phyloP scores from a whole-genome alignment of 495 filamentous ascomycete species.

The Penicillium mononematosum region DNA sequence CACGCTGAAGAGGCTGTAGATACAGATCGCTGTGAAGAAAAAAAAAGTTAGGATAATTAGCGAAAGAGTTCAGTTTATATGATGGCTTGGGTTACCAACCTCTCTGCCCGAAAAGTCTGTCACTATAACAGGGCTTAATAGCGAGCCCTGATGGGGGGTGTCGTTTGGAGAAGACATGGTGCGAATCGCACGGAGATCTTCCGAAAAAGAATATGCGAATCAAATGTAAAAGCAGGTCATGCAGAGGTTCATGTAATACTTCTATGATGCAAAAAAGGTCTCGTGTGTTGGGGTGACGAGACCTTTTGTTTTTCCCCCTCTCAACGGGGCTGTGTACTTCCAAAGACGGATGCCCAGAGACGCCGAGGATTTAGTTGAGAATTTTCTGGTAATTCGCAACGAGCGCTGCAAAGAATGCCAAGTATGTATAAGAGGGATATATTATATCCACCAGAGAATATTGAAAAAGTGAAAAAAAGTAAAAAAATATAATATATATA shows the following conservation, averaged over 20 bases:
- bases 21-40: conserved; percentile 18
- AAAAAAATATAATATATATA: background rate
- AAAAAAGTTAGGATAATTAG: conserved; percentile 1
- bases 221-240: background rate
- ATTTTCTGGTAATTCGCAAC: background rate
- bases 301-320: conserved; percentile 1
- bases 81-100: conserved; percentile 16
- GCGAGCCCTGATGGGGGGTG: conserved; percentile 15
- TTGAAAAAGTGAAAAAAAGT: background rate
- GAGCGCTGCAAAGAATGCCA: conserved; percentile 1
- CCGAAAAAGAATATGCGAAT: background rate
- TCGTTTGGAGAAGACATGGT: conserved; percentile 27
- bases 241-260: background rate
- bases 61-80: conserved; percentile 4
- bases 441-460: background rate
- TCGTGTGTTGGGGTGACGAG: background rate
- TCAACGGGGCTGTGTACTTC: conserved; percentile 8
- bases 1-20: conserved; percentile 24
- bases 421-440: conserved; percentile 6
- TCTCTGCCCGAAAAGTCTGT: conserved; percentile 26
- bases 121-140: conserved; percentile 22
- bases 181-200: conserved; percentile 7
- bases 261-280: background rate
- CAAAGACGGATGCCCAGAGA: conserved; percentile 9
- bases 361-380: conserved; percentile 1